Conservation (phyloP, 2,329 filamentous ascomycete species). For the Rutstroemia sp. region DNA sequence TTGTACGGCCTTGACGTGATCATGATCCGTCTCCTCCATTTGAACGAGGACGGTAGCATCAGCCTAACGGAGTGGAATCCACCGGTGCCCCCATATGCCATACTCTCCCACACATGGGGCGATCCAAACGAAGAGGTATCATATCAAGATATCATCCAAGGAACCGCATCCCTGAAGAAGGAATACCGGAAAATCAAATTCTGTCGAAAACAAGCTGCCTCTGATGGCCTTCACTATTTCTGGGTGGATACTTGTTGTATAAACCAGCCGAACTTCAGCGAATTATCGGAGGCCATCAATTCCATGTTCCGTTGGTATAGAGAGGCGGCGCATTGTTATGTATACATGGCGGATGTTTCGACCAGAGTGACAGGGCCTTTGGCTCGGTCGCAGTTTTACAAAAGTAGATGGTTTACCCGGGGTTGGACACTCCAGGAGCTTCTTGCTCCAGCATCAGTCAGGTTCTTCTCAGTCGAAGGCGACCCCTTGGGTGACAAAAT, state of each 20-base stretch:
- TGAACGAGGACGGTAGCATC: too few species aligned
- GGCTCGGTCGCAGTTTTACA: too few species aligned
- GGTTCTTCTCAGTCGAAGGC: background rate
- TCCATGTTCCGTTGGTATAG: slow-evolving; percentile 17
- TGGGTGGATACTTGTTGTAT: slow-evolving; percentile 19
- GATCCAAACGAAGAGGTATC: background rate
- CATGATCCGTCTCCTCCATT: too few species aligned
- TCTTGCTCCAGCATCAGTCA: background rate
- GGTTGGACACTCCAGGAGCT: background rate
- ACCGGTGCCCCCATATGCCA: background rate
- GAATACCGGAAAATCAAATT: background rate
- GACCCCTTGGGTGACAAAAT: background rate
- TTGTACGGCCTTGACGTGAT: too few species aligned
- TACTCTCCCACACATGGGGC: slow-evolving; percentile 1
- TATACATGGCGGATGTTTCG: slow-evolving; percentile 14
- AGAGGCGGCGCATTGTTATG: slow-evolving; percentile 12
- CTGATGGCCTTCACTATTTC: slow-evolving; percentile 5
- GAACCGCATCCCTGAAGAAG: background rate
- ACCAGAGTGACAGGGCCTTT: too few species aligned
- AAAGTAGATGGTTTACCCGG: background rate
- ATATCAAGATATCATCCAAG: slow-evolving; percentile 8
- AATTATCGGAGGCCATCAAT: slow-evolving; percentile 15
- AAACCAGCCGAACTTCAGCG: slow-evolving; percentile 9
- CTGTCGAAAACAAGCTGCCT: slow-evolving; percentile 5
- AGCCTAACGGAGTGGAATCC: too few species aligned